Base-by-base conservation (phyloP, 768 basidiomycete genomes). In the Amanita pallidorosea region DNA sequence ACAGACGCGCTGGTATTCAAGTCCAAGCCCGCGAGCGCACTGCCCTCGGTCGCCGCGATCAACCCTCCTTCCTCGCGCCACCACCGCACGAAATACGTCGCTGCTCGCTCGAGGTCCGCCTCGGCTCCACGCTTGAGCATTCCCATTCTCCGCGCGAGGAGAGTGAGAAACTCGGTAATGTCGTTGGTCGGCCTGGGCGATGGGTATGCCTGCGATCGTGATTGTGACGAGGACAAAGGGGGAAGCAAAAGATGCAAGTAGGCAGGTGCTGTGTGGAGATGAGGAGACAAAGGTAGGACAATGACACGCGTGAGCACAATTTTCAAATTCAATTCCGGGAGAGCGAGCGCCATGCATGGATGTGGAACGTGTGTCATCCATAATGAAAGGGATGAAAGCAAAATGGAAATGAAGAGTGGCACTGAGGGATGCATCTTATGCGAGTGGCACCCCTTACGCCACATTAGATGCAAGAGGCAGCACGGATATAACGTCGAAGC, bases 11-110 rank as follows among this genome's bases (percentile, higher is more conserved):
- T 20, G 15, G n/a, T 7, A 20, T 12, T 37, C 17, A 17, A 18
- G 18, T 45, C 27, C 27, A 31, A 15, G 29, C 5, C 33, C 17
- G 17, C 8, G 27, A 17, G 23, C 20, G 31, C 17, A 46, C 29
- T 34, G 13, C 22, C 42, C 13, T 43, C 42, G 9, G 73, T 67
- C 23, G 81, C 75, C 51, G 78, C 69, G 40, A 77, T 63, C 44
- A 79, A 67, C 5, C 81, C 75, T 47, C 85, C 87, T 57, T 85
- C 77, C 44, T 78, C 79, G 37, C 95, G 81, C 83, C 93, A 99
- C 77, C 90, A 90, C 41, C 79, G 73, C 37, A 98, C 76, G 59
- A 97, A 85, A 73, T 85, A 90, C 18, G 72, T 70, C 4, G 85
- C 85, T 7, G 92, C 89, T 20, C 88, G 78, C 4, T 76, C 63